Evolutionary conservation across 768 basidiomycete genomes (phyloP).

Genomic region (Boletus rufocinnamomeus): DNA sequence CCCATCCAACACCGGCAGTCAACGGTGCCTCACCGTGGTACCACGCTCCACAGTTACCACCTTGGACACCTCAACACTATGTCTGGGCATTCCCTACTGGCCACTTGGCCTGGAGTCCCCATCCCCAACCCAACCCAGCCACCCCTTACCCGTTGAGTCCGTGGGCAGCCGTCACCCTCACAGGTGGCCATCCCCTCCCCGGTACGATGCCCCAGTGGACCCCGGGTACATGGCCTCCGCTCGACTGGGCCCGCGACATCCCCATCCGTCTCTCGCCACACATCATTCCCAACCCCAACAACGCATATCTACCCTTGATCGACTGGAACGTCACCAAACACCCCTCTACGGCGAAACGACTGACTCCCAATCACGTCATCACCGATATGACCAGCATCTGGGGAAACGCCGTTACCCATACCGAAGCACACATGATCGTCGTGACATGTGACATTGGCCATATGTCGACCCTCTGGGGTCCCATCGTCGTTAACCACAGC

Average conservation of each 20-base stretch:
- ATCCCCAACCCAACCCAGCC: constrained; percentile 19
- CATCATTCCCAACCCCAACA: constrained; percentile 36
- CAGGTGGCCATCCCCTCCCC: constrained; percentile 28
- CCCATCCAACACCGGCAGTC: neutral
- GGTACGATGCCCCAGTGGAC: constrained; percentile 31
- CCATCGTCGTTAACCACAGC: constrained; percentile 43
- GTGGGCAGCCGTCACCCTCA: constrained; percentile 16
- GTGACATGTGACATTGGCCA: constrained; percentile 28
- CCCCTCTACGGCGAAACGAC: constrained; percentile 33
- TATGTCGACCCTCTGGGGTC: constrained; percentile 46
- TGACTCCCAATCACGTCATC: constrained; percentile 31
- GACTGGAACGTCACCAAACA: constrained; percentile 40
- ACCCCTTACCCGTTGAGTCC: constrained; percentile 13
- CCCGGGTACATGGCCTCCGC: constrained; percentile 31
- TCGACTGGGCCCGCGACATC: constrained; percentile 22
- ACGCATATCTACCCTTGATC: constrained; percentile 31
- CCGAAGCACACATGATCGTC: constrained; percentile 21
- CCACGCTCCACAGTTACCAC: constrained; percentile 8
- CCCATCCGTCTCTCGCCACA: constrained; percentile 30
- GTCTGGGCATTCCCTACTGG: constrained; percentile 30
- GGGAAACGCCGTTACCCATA: constrained; percentile 25
- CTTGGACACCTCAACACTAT: constrained; percentile 22
- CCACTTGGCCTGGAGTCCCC: constrained; percentile 29
- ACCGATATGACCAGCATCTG: constrained; percentile 22
- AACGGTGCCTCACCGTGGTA: constrained; percentile 5